Conservation (phyloP, 306 rosid genomes). For the Gynostemma pentaphyllum region DNA sequence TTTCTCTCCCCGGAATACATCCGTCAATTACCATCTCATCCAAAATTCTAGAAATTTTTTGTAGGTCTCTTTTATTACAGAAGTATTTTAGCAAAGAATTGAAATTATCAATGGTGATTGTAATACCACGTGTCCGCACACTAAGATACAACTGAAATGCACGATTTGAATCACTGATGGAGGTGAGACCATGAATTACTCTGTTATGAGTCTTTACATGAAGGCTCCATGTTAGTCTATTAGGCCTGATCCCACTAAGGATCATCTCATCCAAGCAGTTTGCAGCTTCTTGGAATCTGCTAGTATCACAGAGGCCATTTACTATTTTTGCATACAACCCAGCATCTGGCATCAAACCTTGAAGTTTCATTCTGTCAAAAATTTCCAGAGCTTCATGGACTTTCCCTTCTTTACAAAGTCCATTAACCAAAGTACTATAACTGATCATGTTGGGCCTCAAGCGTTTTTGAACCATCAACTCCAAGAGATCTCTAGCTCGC, state of each 20-base stretch:
- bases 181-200: conserved; percentile 66
- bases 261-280: conserved; percentile 88
- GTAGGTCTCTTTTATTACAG: conserved; percentile 53
- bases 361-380: conserved; percentile 89
- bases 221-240: conserved; percentile 62
- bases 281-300: conserved; percentile 67
- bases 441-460: conserved; percentile 62
- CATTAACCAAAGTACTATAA: conserved; percentile 58
- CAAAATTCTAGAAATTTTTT: conserved; percentile 56
- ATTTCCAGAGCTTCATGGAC: conserved; percentile 60
- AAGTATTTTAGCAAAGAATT: conserved; percentile 38
- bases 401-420: conserved; percentile 71
- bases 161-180: conserved; percentile 25
- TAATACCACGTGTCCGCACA: conserved; percentile 62
- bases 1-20: conserved; percentile 50
- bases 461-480: conserved; percentile 41
- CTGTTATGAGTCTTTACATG: conserved; percentile 59
- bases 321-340: conserved; percentile 69
- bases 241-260: conserved; percentile 51
- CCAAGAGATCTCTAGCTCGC: conserved; percentile 54
- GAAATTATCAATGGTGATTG: conserved; percentile 38
- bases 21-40: conserved; percentile 77
- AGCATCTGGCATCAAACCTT: conserved; percentile 77
- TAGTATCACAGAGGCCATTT: conserved; percentile 40
- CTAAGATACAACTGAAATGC: conserved; percentile 77